These are phyloP conservation scores for Sicyos baderoa DNA, from an alignment of 306 rosid genomes.

Conservation along the genomic window DNA sequence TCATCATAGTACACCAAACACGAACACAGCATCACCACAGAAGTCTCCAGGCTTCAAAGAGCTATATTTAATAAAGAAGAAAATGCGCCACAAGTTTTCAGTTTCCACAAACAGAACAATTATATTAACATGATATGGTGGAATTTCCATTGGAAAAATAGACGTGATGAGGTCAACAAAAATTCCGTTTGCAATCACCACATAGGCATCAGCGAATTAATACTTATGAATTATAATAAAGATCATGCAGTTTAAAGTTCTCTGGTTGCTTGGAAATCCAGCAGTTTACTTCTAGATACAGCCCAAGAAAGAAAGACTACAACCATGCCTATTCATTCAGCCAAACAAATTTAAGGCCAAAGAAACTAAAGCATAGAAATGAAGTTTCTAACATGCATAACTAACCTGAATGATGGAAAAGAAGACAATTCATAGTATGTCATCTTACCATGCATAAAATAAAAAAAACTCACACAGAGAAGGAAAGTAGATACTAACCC, in stretches of 20 bases:
- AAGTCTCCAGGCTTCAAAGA: not conserved
- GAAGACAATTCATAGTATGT: not conserved
- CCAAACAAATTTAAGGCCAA: not conserved
- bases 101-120: not conserved
- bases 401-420: not conserved
- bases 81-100: not conserved
- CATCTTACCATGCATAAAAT: not conserved
- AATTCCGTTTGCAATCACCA: not conserved
- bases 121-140: not conserved
- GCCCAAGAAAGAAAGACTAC: not conserved
- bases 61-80: not conserved
- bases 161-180: not conserved
- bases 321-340: not conserved
- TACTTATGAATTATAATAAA: not conserved
- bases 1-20: not conserved
- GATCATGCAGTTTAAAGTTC: not conserved
- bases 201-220: not conserved
- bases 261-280: not conserved
- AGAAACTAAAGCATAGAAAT: not conserved
- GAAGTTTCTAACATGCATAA: not conserved
- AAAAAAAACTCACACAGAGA: not conserved
- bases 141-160: not conserved
- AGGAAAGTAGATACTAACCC: slow-evolving; percentile 52
- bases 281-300: not conserved
- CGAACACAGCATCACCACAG: not conserved